Evolutionary conservation across 208 protist species (phyloP).

Genomic region (Trypanosoma mega): DNA sequence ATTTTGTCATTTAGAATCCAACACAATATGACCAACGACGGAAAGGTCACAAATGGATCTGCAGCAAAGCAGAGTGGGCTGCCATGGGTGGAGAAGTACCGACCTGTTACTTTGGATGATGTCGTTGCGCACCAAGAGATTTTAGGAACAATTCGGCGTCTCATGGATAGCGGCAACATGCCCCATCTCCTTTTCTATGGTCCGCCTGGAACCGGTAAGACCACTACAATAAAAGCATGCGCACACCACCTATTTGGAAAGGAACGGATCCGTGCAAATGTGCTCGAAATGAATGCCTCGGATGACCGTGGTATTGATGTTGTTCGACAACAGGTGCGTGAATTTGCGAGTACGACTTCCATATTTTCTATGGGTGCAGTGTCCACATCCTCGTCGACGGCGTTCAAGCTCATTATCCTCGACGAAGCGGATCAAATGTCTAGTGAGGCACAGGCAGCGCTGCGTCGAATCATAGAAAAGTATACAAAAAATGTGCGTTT

Average conservation of each 20-base stretch:
- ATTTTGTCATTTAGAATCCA: conserved; percentile 1
- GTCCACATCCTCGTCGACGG: conserved; percentile 8
- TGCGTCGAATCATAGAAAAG: conserved; percentile 98
- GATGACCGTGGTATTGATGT: conserved; percentile 99
- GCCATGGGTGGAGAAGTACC: conserved; percentile 97
- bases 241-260: conserved; percentile 94
- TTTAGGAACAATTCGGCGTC: conserved; percentile 80
- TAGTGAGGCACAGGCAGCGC: conserved; percentile 96
- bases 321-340: conserved; percentile 97
- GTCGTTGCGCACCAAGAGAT: conserved; percentile 95
- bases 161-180: conserved; percentile 93
- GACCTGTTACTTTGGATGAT: conserved; percentile 84
- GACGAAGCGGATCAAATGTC: conserved; percentile 99
- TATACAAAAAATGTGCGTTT: conserved; percentile 98
- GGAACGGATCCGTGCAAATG: conserved; percentile 79
- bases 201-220: conserved; percentile 93
- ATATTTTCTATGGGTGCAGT: conserved; percentile 81
- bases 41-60: conserved; percentile 16
- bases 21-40: conserved; percentile 11
- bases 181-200: conserved; percentile 99
- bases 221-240: conserved; percentile 86
- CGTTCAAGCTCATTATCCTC: conserved; percentile 98
- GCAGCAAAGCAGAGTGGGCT: conserved; percentile 26
- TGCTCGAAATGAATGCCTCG: conserved; percentile 98
- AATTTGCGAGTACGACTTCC: conserved; percentile 96